Evolutionary conservation across 2,329 filamentous ascomycete species (phyloP), one percentile per base, ranked within the genome.

Genomic region (Colletotrichum tropicicola): DNA sequence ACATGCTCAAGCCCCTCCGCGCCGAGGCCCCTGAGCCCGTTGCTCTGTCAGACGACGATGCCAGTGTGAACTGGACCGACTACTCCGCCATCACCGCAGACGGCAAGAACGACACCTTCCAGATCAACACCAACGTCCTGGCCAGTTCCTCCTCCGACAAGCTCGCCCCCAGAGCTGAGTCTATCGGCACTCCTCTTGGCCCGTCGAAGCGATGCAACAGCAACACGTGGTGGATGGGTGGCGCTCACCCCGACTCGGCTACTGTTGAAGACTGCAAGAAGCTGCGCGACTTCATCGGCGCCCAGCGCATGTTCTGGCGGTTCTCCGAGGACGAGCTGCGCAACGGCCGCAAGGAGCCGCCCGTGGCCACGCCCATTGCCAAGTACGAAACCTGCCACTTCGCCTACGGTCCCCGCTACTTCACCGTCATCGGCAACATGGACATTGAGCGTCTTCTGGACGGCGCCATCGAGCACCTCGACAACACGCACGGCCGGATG

Each of bases 301-400:
- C 21, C 21, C 35, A 47, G 17, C 53, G 59, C 27, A 57, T 56
- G 52, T 57, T 28, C 44, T 62, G 52, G 21, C 28, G 19, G 19
- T 56, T 54, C 28, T 37, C 7, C 32, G 17, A 35, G 7, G 52
- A 62, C 10, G 44, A 44, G 37, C 17, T 43, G 15, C 23, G 25
- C 17, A 17, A 48, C 2, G 23, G 23, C 6, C 44, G 35, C 35
- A 10, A 6, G 21, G 51, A 35, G 6, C 41, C 41, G 9, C 17
- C 23, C 27, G 15, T 25, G 13, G 25, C 43, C 32, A 57, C 27
- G 21, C 37, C 53, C 7, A 55, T 62, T n/a, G 54, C 54, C 44
- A 57, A 62, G 19, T 55, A 57, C 19, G 52, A 32, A 9, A 51
- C 59, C 13, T 62, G 59, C 21, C 59, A 57, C 53, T 30, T 62